Evolutionary conservation across 2,329 filamentous ascomycete species (phyloP).

Genomic region (Neoarthrinium moseri): DNA sequence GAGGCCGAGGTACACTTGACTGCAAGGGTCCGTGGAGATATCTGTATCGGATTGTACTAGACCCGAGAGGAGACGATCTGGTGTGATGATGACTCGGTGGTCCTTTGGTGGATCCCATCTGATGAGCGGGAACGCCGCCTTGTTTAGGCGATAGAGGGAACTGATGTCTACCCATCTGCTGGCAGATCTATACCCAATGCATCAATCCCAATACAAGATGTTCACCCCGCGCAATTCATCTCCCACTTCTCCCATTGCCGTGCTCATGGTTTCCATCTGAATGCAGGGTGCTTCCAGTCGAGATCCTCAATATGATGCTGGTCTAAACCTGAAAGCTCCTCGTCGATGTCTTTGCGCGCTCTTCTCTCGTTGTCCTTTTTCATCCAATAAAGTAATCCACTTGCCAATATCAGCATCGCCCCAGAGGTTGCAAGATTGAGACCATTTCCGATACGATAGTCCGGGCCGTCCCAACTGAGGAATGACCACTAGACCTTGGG

Average conservation of each 20-base stretch:
- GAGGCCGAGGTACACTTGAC: constrained; percentile 63
- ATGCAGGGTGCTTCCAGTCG: constrained; percentile 61
- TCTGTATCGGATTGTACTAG: constrained; percentile 57
- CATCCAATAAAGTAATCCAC: constrained; percentile 58
- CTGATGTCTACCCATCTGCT: background rate
- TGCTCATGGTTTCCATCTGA: constrained; percentile 50
- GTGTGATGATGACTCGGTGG: background rate
- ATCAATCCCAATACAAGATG: background rate
- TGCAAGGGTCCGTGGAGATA: constrained; percentile 59
- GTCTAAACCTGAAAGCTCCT: constrained; percentile 48
- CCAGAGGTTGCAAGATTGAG: constrained; percentile 61
- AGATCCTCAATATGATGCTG: constrained; percentile 51
- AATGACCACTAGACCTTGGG: constrained; percentile 53
- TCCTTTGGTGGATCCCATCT: no score
- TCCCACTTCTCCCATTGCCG: background rate
- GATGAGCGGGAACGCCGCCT: background rate
- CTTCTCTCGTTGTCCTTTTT: constrained; percentile 57
- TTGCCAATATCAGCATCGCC: constrained; percentile 48
- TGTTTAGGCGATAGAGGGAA: background rate
- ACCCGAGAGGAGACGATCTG: background rate
- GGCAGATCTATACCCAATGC: constrained; percentile 4
- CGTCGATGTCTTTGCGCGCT: constrained; percentile 46
- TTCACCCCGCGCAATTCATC: no score
- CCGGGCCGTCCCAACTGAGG: constrained; percentile 60
- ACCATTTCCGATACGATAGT: constrained; percentile 71